Conservation (phyloP, 2,329 filamentous ascomycete species). For the Sarocladium strictum region DNA sequence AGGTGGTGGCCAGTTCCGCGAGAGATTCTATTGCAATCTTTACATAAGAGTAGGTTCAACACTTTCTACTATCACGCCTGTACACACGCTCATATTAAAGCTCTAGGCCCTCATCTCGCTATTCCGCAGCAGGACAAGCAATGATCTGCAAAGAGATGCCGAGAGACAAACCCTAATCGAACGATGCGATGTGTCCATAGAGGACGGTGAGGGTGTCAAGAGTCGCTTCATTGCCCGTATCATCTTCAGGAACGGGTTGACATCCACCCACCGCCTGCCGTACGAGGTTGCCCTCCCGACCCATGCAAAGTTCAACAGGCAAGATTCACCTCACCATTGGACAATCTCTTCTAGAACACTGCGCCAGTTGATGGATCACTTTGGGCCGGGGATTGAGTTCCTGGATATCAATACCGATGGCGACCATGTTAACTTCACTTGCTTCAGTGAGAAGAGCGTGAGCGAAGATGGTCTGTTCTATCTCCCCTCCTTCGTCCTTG, state of each 20-base stretch:
- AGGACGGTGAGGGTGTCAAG: slow-evolving; percentile 63
- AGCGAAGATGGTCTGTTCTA: slow-evolving; percentile 44
- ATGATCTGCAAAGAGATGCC: slow-evolving; percentile 49
- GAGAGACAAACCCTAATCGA: slow-evolving; percentile 68
- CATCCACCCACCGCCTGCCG: slow-evolving; percentile 69
- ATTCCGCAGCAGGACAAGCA: slow-evolving; percentile 59
- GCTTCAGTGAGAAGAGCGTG: slow-evolving; percentile 73
- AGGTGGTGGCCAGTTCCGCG: slow-evolving; percentile 41
- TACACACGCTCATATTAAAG: neutral
- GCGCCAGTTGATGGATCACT: slow-evolving; percentile 73
- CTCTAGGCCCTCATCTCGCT: slow-evolving; percentile 61
- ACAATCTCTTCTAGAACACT: slow-evolving; percentile 64
- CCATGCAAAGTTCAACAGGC: slow-evolving; percentile 67
- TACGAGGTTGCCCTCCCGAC: slow-evolving; percentile 71
- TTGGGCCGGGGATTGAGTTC: slow-evolving; percentile 73
- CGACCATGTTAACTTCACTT: slow-evolving; percentile 70
- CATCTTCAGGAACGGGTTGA: slow-evolving; percentile 67
- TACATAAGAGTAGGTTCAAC: slow-evolving; percentile 54
- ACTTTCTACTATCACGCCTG: neutral
- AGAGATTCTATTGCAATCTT: slow-evolving; percentile 68
- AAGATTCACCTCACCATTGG: slow-evolving; percentile 64
- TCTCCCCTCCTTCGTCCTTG: neutral
- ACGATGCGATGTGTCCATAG: slow-evolving; percentile 65
- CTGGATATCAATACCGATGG: slow-evolving; percentile 72
- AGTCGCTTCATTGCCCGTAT: slow-evolving; percentile 72